Percentiles rank a stretch among this genome's conserved stretches.
Evolutionary conservation across 768 basidiomycete genomes (phyloP).

Genomic region (Tulasnella calospora): DNA sequence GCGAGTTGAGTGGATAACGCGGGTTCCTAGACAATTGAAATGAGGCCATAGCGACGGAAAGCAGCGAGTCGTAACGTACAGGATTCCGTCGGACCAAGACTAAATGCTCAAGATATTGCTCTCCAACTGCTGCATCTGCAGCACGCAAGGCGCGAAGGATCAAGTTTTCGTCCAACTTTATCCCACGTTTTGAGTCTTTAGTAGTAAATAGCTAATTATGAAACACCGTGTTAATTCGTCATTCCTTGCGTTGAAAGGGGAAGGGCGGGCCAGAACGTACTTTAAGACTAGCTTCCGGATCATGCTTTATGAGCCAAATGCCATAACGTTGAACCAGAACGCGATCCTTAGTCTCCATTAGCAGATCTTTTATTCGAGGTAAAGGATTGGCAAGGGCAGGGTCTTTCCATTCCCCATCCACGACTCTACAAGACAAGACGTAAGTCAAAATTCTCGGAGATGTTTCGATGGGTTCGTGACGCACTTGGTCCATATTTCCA

Average conservation of each 20-base stretch:
- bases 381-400: conserved; percentile 57
- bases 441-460: neutral
- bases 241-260: neutral
- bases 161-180: conserved; percentile 56
- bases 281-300: conserved; percentile 66
- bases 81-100: conserved; percentile 62
- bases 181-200: conserved; percentile 49
- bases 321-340: conserved; percentile 67
- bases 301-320: conserved; percentile 69
- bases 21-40: conserved; percentile 43
- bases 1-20: conserved; percentile 67
- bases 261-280: conserved; percentile 39
- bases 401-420: conserved; percentile 57
- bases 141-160: conserved; percentile 54
- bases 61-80: conserved; percentile 39
- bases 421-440: conserved; percentile 45
- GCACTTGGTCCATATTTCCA: conserved; percentile 66
- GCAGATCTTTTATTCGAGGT: conserved; percentile 52
- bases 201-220: conserved; percentile 55
- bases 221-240: conserved; percentile 13
- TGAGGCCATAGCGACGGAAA: neutral
- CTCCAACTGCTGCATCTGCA: conserved; percentile 56
- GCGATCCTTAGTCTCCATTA: conserved; percentile 57
- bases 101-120: conserved; percentile 73
- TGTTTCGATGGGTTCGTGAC: conserved; percentile 31